Base-by-base conservation (phyloP, 805 yeast species). In the Nakazawaea wickerhamii region DNA sequence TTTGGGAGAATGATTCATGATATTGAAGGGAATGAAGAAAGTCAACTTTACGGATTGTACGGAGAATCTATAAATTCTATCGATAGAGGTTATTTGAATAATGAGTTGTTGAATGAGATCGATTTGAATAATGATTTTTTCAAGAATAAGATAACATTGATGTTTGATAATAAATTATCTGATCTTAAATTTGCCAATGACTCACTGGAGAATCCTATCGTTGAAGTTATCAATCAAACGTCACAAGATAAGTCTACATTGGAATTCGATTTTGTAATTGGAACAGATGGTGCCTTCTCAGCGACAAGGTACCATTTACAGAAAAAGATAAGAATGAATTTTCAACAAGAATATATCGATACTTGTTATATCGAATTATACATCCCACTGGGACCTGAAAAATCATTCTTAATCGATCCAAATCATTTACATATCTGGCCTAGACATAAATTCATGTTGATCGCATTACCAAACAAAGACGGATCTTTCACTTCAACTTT, bases 381-480 rank as follows among this genome's bases (percentile, higher is more conserved):
- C 49, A 83, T 90, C 34, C 89, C 95, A 8, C 73, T 87, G 0
- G 67, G 68, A 3, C 55, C 61, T 2, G 53, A 55, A 4, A 61
- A 49, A 30, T 54, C 65, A 18, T 84, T 79, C 53, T 63, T 67
- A 14, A 65, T 84, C 18, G 77, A 79, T 50, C 81, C 89, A 6
- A 79, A 86, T 61, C 88, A 86, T 57, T 69, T 90, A 40, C 97
- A 90, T 55, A 86, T 90, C 36, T 90, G 97, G 97, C 97, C 97
- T 4, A 68, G 96, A 36, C 76, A 80, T 45, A 71, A 84, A 41
- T 86, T 69, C 57, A 90, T 90, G 97, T 71, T 90, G 51, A 90
- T 90, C 54, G 96, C 96, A 0, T 69, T 90, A 45, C 85, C 97
- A 8, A 90, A 90, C 51, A 60, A 64, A 19, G 95, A 86, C 57